Percentiles rank a stretch among this genome's conserved stretches.
Conservation (phyloP, 306 rosid species). For the Begonia peltatifolia region DNA sequence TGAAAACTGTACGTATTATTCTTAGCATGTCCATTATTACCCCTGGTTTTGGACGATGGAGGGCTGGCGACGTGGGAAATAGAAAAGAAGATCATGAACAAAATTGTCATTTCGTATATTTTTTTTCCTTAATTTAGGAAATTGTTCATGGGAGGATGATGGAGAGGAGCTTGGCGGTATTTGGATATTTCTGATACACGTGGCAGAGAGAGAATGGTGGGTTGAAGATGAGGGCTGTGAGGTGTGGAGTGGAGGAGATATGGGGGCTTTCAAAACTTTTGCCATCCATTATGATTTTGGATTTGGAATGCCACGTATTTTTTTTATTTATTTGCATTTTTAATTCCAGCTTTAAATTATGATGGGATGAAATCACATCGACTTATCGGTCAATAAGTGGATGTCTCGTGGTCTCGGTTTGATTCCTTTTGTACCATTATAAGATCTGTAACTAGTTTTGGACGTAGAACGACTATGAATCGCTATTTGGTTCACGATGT, state of each 20-base stretch:
- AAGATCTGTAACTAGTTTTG: no score
- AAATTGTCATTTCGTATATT: background rate
- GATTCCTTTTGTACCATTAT: no score
- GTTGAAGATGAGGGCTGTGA: conserved; percentile 65
- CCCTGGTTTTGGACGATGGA: conserved; percentile 41
- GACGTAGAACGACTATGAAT: no score
- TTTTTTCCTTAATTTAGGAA: conserved; percentile 2
- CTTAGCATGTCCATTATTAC: conserved; percentile 36
- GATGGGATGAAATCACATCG: no score
- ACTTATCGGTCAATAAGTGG: no score
- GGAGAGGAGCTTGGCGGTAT: conserved; percentile 33
- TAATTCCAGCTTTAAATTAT: no score
- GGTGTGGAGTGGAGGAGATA: conserved; percentile 59
- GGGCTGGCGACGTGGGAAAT: conserved; percentile 5
- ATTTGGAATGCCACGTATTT: no score
- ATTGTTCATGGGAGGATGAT: conserved; percentile 28
- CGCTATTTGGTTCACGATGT: no score
- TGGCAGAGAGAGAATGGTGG: conserved; percentile 51
- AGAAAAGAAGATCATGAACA: background rate
- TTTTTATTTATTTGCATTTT: no score
- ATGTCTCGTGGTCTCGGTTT: no score
- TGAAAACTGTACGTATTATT: conserved; percentile 15
- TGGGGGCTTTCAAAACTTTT: conserved; percentile 1
- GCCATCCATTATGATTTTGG: no score
- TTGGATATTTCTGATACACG: conserved; percentile 55